Base-by-base conservation (phyloP, 2,329 filamentous ascomycete genomes). In the Cordyceps cicadae region DNA sequence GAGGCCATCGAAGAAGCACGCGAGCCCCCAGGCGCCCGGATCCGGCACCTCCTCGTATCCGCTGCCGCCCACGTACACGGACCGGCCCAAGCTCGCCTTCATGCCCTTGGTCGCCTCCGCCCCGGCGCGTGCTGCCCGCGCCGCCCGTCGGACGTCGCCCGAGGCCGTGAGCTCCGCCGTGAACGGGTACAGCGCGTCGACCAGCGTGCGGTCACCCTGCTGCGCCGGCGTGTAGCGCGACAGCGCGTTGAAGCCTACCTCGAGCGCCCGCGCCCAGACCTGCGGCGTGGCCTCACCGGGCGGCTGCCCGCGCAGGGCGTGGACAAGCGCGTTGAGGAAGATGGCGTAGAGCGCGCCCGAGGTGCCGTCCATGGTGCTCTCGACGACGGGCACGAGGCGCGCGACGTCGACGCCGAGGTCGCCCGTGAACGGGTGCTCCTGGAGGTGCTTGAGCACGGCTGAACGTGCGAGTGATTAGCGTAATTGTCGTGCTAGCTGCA, bases 101-200 rank as follows among this genome's bases (percentile, higher is more conserved):
- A 99, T 97, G 26, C 88, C 89, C 77, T 92, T 96, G 21, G 94
- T 97, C 34, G 84, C 84, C 65, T 93, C 87, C 4, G 92, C 88
- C 0, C 88, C 94, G 52, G 85, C 79, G 64, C 83, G 82, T 0
- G 92, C 87, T 2, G 90, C 91, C 67, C 85, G 79, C 0, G 90
- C 91, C 8, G 94, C 92, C 70, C 85, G 79, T 65, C 84, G 81
- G 21, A 94, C 72, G 70, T 89, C 83, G 15, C 83, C 84, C 0
- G 85, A 86, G 68, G 81, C 74, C 7, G 75, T 79, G 2, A 97
- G 80, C 3, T 81, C 83, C 49, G 90, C 83, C 56, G 95, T 87
- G 70, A 97, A 99, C 1, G 94, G 94, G 64, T 89, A 84, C 54
- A 99, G 78, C 1, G 93, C 92, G 74, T 99, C 94, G 39, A 97